Evolutionary conservation across 2,329 filamentous ascomycete genomes (phyloP), one percentile per base, ranked within the genome.

Genomic region (Fonsecaea monophora): DNA sequence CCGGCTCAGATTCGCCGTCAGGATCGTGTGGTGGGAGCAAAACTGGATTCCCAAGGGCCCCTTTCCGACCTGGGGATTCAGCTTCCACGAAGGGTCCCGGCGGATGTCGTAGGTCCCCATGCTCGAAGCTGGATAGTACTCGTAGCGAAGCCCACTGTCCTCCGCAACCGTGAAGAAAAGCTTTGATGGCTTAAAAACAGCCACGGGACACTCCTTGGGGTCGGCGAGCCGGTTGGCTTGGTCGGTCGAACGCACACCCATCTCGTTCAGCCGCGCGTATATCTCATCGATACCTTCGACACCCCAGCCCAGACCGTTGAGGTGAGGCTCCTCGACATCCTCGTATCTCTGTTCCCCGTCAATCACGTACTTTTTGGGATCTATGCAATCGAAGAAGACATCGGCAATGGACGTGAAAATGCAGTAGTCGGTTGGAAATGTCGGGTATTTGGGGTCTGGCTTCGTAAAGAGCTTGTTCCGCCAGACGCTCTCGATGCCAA

Each of bases 331-430:
- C 12, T 40, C 38, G 4, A 40, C 38, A 12, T 12, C 12, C 38
- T 40, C 38, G 4, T 15, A 15, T 12, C 13, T 15, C 13, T 40
- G 38, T 5, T 40, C 12, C 4, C 15, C 56, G 10, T 59, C 56
- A 7, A 59, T n/a, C 15, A 59, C 37, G 25, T 59, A 59, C 32
- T 59, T 59, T 10, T n/a, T 9, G 25, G 56, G 56, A 25, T 59
- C 56, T 35, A 59, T 59, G 37, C 34, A 59, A 10, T 59, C 56
- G 38, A 59, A 59, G 8, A 30, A 42, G 15, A 59, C 56, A 25
- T 59, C 56, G 1, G 34, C 34, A 45, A 59, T 59, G 7, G 25
- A 9, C 12, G 56, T 59, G 10, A 32, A 13, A 21, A 59, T 42
- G 8, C 8, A 40, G n/a, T 59, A 59, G 18, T 59, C 56, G 9